Evolutionary conservation across 352 stramenopile species (phyloP).

Genomic region (Pythium coloratum): DNA sequence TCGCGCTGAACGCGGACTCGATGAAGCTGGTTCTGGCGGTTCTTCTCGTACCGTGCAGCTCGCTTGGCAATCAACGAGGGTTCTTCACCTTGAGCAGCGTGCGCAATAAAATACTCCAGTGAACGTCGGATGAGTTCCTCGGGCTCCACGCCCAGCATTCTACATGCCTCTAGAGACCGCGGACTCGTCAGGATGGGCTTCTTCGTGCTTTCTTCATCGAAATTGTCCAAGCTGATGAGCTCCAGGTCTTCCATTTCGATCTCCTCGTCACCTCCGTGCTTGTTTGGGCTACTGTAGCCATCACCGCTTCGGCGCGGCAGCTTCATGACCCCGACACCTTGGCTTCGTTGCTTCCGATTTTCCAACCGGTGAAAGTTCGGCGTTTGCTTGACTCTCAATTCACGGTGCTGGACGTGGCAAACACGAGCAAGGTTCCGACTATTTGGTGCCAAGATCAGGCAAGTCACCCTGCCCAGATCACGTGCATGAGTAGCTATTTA

Average conservation of each 20-base stretch:
- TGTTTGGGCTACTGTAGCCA: background rate
- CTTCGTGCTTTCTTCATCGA: conserved; percentile 43
- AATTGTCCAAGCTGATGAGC: conserved; percentile 60
- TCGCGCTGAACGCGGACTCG: conserved; percentile 52
- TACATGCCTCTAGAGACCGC: conserved; percentile 69
- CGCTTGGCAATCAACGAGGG: conserved; percentile 50
- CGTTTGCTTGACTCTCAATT: background rate
- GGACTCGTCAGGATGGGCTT: conserved; percentile 61
- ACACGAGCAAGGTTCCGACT: background rate
- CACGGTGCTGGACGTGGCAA: background rate
- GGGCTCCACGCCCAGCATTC: conserved; percentile 70
- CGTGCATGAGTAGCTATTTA: background rate
- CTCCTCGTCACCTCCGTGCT: conserved; percentile 23
- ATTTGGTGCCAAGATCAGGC: background rate
- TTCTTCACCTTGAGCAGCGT: conserved; percentile 30
- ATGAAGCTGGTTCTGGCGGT: conserved; percentile 46
- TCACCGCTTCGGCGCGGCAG: conserved; percentile 4
- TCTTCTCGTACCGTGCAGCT: conserved; percentile 59
- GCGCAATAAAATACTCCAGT: conserved; percentile 56
- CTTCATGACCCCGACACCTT: conserved; percentile 14
- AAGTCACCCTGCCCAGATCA: background rate
- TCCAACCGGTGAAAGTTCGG: conserved; percentile 3
- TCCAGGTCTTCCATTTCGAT: conserved; percentile 26
- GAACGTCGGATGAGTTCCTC: conserved; percentile 60
- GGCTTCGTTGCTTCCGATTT: conserved; percentile 8